Base-by-base conservation (phyloP, 2,329 filamentous ascomycete species). In the Fusarium sp. region DNA sequence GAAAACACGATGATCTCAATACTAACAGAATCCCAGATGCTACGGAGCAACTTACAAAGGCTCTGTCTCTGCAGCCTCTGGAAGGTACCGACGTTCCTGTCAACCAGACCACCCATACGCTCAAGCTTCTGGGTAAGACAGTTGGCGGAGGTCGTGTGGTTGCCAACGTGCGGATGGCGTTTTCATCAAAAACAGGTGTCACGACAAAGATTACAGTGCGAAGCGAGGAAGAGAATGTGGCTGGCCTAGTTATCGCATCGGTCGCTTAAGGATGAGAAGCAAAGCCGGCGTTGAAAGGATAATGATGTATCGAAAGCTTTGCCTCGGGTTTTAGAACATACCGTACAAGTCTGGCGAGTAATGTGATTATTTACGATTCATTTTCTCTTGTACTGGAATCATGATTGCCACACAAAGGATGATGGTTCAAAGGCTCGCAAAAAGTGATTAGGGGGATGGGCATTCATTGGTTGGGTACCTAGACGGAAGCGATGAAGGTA, bases 81-180 rank as follows among this genome's bases (percentile, higher is more conserved):
- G 96, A 99, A 75, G 96, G 95, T 74, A 97, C 93, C 32, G 96
- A 99, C 72, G 90, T 99, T 41, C 92, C 93, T 1, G 86, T 97
- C 73, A 97, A 91, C 77, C 91, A 91, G 76, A 94, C 90, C 64
- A 98, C 94, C 68, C 96, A 99, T 81, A 94, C 94, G 6, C 90
- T 99, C 78, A 98, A 97, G 84, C 86, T 99, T 37, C 92, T 98
- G 79, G 96, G 96, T 78, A 98, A 98, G 89, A 97, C 93, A 45
- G 91, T 98, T 68, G 90, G 88, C 34, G 96, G 95, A 37, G 96
- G 96, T 72, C 91, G 92, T 76, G 95, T 99, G 18, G 93, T 94
- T 59, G 92, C 92, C 65, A 90, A 89, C 71, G 89, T 98, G 70
- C 89, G 94, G 81, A 97, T 99, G 94, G 96, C 94, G 2, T 98